A percentile compares a stretch with the other conserved stretches of the same genome.
phyloP scores from a whole-genome alignment of 1,139 yeast species.

The Zygoascus hellenicus region DNA sequence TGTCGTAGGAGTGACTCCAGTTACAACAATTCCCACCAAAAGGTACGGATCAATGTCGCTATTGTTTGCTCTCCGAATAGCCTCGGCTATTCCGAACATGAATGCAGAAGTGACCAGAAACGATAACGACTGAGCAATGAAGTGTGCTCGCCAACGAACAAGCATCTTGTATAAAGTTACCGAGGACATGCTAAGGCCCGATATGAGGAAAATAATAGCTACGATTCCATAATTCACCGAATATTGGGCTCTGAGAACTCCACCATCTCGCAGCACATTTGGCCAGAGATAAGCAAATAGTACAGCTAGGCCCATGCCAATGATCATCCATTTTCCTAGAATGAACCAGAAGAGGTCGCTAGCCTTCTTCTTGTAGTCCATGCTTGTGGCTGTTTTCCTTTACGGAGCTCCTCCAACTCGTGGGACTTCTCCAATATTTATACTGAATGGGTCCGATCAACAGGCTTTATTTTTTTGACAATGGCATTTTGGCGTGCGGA shows the following conservation, averaged over 20 bases:
- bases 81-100: slow-evolving; percentile 68
- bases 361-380: background rate
- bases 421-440: no score
- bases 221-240: slow-evolving; percentile 82
- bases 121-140: slow-evolving; percentile 59
- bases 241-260: slow-evolving; percentile 66
- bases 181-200: slow-evolving; percentile 74
- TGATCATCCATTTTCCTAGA: slow-evolving; percentile 59
- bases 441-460: no score
- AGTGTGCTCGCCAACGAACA: slow-evolving; percentile 76
- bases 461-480: no score
- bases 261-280: slow-evolving; percentile 75
- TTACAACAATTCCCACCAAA: slow-evolving; percentile 70
- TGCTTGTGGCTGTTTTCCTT: no score
- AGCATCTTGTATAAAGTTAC: slow-evolving; percentile 53
- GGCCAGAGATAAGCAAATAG: slow-evolving; percentile 77
- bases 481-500: no score
- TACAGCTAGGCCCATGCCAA: slow-evolving; percentile 62
- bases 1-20: slow-evolving; percentile 86
- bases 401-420: no score
- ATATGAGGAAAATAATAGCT: slow-evolving; percentile 72
- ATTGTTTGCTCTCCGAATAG: slow-evolving; percentile 56
- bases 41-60: slow-evolving; percentile 62
- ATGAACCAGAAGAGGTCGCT: slow-evolving; percentile 8
- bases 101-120: slow-evolving; percentile 72